These are phyloP conservation scores for Glutinoglossum americanum DNA, from an alignment of 495 filamentous ascomycete species.

Conservation along the genomic window DNA sequence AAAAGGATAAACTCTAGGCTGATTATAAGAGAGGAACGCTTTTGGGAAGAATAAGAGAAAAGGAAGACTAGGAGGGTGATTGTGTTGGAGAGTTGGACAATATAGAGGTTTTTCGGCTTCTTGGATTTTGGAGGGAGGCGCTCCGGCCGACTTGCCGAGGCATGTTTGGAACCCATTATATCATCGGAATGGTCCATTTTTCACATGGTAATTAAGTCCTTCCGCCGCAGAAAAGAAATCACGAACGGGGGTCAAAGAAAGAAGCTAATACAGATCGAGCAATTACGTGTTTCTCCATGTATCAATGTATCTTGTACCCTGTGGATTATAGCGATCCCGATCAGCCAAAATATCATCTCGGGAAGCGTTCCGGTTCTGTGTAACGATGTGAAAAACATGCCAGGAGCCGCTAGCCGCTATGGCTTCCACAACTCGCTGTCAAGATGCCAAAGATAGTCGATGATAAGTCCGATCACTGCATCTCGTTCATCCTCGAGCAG, in stretches of 20 bases:
- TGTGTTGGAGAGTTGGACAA: background rate
- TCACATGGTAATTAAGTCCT: too few relatives aligned
- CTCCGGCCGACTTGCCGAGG: background rate
- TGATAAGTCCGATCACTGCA: slow-evolving; percentile 73
- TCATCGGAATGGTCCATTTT: too few relatives aligned
- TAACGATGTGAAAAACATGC: too few relatives aligned
- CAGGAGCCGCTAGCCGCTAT: too few relatives aligned
- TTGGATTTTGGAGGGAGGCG: background rate
- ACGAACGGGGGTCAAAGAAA: too few relatives aligned
- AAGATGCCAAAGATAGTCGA: slow-evolving; percentile 36
- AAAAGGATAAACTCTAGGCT: background rate
- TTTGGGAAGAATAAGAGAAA: background rate
- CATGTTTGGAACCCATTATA: background rate
- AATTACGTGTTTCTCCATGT: too few relatives aligned
- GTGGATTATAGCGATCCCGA: too few relatives aligned
- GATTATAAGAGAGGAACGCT: background rate
- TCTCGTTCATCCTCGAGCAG: slow-evolving; percentile 59
- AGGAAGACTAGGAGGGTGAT: background rate
- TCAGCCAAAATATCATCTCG: too few relatives aligned
- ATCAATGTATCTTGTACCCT: too few relatives aligned
- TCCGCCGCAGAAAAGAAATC: too few relatives aligned
- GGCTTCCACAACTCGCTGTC: background rate
- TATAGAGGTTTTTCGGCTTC: background rate
- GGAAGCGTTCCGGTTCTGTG: too few relatives aligned
- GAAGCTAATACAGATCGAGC: too few relatives aligned